Evolutionary conservation across 768 basidiomycete species (phyloP).

Genomic region (Kwoniella mangroviensis): DNA sequence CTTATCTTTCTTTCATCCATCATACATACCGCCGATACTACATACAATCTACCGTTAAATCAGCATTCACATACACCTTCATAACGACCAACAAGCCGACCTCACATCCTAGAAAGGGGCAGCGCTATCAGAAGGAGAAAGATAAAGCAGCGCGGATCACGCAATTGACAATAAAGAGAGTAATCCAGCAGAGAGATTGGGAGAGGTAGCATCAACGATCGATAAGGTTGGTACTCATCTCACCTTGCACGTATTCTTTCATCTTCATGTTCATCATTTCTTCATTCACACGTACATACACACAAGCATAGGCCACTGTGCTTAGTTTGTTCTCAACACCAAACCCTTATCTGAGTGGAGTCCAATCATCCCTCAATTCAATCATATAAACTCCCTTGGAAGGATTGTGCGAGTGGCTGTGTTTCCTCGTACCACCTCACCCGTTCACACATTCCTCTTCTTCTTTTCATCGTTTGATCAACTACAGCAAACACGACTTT

Average conservation of each 20-base stretch:
- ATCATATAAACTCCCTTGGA: background rate
- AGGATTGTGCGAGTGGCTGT: slow-evolving; percentile 16
- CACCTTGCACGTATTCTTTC: background rate
- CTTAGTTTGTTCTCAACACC: background rate
- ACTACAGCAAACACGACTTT: background rate
- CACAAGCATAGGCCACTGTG: background rate
- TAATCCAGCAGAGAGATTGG: background rate
- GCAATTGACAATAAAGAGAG: background rate
- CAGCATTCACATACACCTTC: background rate
- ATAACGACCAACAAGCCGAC: background rate
- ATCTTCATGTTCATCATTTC: background rate
- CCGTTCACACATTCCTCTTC: background rate
- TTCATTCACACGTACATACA: background rate
- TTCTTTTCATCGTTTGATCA: background rate
- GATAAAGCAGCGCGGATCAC: background rate
- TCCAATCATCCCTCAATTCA: background rate
- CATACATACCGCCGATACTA: background rate
- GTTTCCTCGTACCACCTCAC: slow-evolving; percentile 2
- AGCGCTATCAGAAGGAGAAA: background rate
- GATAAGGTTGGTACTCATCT: slow-evolving; percentile 4
- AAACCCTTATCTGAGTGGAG: background rate
- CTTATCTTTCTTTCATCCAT: background rate
- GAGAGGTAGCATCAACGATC: background rate
- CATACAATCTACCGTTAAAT: too few species aligned
- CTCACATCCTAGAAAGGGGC: background rate